Conservation (phyloP, 768 basidiomycete species). For the Daedaleopsis nitida region DNA sequence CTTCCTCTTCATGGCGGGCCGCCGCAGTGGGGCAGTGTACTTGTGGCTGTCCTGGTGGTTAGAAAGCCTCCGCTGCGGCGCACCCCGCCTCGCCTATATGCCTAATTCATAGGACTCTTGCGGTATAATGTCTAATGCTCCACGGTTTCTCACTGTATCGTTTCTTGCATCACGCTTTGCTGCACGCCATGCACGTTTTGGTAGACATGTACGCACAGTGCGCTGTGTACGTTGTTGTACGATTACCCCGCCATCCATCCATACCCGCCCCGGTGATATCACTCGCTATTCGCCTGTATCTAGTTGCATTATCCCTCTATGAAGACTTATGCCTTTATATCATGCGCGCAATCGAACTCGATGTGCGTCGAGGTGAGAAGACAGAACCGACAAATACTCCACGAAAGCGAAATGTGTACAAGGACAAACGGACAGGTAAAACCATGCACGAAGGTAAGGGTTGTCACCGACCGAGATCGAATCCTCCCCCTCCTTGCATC, state of each 20-base stretch:
- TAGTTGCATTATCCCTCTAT: conserved; percentile 5
- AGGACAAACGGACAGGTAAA: not conserved
- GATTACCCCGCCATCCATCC: conserved; percentile 3
- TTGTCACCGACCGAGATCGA: conserved; percentile 11
- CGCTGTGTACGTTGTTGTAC: conserved; percentile 21
- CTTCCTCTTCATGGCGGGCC: not conserved
- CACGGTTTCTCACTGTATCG: conserved; percentile 4
- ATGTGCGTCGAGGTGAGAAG: too few species aligned
- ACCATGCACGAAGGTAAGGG: not conserved
- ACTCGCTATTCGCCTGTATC: conserved; percentile 6
- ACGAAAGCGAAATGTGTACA: conserved; percentile 8
- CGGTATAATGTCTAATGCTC: conserved; percentile 17
- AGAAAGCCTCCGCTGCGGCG: conserved; percentile 13
- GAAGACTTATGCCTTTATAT: conserved; percentile 2
- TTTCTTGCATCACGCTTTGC: not conserved
- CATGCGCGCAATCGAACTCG: not conserved
- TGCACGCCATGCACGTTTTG: conserved; percentile 2
- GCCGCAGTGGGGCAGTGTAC: conserved; percentile 15
- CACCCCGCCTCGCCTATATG: conserved; percentile 5
- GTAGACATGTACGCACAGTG: conserved; percentile 16
- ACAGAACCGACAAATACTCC: conserved; percentile 3
- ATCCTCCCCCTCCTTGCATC: conserved; percentile 17
- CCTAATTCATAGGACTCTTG: not conserved
- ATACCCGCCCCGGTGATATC: conserved; percentile 18
- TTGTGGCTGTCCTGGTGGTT: conserved; percentile 12